Conservation (phyloP, 208 protist genomes). For the Wallacemonas rigidus region DNA sequence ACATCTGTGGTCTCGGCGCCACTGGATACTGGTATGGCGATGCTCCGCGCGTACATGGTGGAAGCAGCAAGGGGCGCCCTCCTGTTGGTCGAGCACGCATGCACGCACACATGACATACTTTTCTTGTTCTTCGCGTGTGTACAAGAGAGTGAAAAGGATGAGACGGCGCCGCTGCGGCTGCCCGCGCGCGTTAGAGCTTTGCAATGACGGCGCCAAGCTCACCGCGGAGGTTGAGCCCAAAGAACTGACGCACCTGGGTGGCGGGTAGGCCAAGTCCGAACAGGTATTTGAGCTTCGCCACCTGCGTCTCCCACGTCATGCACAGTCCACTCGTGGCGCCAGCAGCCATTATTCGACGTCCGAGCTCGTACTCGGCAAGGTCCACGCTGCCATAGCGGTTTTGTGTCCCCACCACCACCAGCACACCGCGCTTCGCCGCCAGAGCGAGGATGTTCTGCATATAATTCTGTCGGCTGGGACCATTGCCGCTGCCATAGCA, state of each 20-base stretch:
- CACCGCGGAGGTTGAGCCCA: slow-evolving; percentile 37
- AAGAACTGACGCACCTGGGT: slow-evolving; percentile 43
- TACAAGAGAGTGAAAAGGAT: not conserved
- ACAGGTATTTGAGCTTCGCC: slow-evolving; percentile 91
- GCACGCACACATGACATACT: too few species aligned
- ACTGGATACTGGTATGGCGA: too few species aligned
- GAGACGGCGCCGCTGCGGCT: not conserved
- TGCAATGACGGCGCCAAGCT: slow-evolving; percentile 18
- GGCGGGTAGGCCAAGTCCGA: slow-evolving; percentile 54
- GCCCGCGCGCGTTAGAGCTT: slow-evolving; percentile 24
- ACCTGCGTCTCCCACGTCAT: slow-evolving; percentile 93
- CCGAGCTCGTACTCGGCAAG: slow-evolving; percentile 82
- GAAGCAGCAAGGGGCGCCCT: too few species aligned
- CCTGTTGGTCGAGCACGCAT: too few species aligned
- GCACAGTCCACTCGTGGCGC: slow-evolving; percentile 77
- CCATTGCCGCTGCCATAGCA: slow-evolving; percentile 95
- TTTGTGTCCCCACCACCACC: slow-evolving; percentile 92
- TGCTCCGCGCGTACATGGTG: too few species aligned
- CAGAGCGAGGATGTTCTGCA: slow-evolving; percentile 63
- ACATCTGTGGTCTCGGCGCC: too few species aligned
- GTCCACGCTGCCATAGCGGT: slow-evolving; percentile 68
- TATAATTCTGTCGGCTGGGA: slow-evolving; percentile 60
- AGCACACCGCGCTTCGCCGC: slow-evolving; percentile 81
- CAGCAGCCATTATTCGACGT: slow-evolving; percentile 54
- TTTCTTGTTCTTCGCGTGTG: not conserved